Evolutionary conservation across 352 stramenopile genomes (phyloP).

Genomic region (Phytophthora pseudosyringae): DNA sequence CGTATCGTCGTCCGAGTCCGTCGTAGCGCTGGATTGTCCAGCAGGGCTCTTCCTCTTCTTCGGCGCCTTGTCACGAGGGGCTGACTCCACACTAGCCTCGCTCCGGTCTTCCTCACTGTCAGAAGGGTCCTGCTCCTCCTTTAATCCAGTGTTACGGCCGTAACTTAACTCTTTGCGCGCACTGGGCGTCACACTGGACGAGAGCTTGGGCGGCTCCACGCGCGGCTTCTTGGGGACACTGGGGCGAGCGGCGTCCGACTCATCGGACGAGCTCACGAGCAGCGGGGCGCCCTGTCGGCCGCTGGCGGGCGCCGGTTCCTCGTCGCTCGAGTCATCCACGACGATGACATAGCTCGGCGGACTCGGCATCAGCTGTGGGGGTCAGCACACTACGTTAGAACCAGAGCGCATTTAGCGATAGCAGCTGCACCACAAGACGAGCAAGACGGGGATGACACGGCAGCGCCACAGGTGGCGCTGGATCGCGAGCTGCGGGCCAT

Average conservation of each 20-base stretch:
- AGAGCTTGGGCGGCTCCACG: constrained; percentile 10
- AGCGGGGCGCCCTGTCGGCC: constrained; percentile 11
- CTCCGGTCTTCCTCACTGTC: constrained; percentile 3
- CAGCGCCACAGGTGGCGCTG: not conserved
- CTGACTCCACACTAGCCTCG: constrained; percentile 4
- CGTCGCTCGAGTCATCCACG: constrained; percentile 59
- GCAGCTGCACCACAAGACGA: not conserved
- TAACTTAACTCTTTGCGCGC: constrained; percentile 8
- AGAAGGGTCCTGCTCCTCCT: constrained; percentile 9
- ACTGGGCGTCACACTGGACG: not conserved
- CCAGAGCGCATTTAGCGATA: not conserved
- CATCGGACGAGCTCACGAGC: constrained; percentile 26
- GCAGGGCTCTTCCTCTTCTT: constrained; percentile 10
- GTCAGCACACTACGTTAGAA: constrained; percentile 17
- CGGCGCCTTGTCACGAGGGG: not conserved
- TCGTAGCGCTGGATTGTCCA: constrained; percentile 2
- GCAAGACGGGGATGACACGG: not conserved
- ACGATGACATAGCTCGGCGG: constrained; percentile 46
- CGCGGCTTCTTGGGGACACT: constrained; percentile 26
- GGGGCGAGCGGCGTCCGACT: constrained; percentile 21
- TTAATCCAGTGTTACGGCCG: constrained; percentile 6
- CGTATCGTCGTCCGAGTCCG: constrained; percentile 20
- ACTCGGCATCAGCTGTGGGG: constrained; percentile 34
- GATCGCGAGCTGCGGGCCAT: not conserved
- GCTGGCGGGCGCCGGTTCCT: constrained; percentile 22